Percentiles rank a stretch among this genome's conserved stretches.
Conservation (phyloP, 352 stramenopile species). For the Phytophthora aleatoria region DNA sequence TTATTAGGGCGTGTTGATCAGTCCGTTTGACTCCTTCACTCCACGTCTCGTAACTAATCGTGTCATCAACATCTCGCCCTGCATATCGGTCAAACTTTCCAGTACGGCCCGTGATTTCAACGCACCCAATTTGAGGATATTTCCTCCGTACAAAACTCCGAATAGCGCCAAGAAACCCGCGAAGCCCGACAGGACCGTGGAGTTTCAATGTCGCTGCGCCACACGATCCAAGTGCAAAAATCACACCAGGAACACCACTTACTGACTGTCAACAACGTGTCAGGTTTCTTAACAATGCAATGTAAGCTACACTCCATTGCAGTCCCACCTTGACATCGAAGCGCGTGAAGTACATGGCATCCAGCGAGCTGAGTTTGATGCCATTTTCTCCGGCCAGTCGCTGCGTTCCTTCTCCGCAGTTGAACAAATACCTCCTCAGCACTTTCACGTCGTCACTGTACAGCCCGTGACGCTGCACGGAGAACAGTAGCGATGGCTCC, state of each 20-base stretch:
- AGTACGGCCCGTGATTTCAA: constrained; percentile 30
- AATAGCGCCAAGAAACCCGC: constrained; percentile 51
- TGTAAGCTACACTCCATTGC: neutral
- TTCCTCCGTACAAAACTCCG: constrained; percentile 72
- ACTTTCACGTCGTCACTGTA: constrained; percentile 69
- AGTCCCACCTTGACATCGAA: constrained; percentile 56
- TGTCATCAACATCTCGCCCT: neutral
- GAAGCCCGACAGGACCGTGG: constrained; percentile 49
- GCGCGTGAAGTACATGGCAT: constrained; percentile 73
- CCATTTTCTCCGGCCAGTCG: constrained; percentile 71
- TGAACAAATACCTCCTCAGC: constrained; percentile 72
- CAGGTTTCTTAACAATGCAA: constrained; percentile 1
- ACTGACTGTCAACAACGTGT: constrained; percentile 41
- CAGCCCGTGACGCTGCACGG: constrained; percentile 61
- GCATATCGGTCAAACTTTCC: neutral
- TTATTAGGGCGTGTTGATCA: constrained; percentile 42
- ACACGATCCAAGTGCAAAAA: constrained; percentile 65
- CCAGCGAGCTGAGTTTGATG: constrained; percentile 71
- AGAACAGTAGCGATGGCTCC: constrained; percentile 69
- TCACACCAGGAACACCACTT: constrained; percentile 67
- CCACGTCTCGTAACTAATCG: constrained; percentile 33
- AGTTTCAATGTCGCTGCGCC: constrained; percentile 51
- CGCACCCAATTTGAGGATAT: constrained; percentile 63
- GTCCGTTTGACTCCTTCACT: constrained; percentile 15
- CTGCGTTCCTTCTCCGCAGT: constrained; percentile 74